Base-by-base conservation (phyloP, 1,284 basidiomycete genomes). In the Microbotryum intermedium region DNA sequence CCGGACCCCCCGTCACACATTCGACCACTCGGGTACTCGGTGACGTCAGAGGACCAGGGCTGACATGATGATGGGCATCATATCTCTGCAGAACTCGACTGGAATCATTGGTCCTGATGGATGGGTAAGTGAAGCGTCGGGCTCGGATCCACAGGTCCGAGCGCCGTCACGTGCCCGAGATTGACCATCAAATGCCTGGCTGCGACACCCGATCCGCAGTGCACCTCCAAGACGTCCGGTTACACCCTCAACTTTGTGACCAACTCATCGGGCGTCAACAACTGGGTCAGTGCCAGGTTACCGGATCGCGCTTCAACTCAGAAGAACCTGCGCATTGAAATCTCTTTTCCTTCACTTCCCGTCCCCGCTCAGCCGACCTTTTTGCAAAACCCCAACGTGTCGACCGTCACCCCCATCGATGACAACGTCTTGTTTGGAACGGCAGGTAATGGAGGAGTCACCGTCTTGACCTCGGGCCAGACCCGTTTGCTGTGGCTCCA, bases 211-310 rank as follows among this genome's bases (percentile, higher is more conserved):
- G 1, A 10, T 39, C 34, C 30, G 25, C 51, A 65, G 64, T 68
- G 66, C 64, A 56, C 66, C 1, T 46, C 52, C 48, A 43, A 56
- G 23, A 29, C 21, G 18, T 30, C 53, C 0, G 49, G 57, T n/a
- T 68, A 48, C 55, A 50, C 55, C 13, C 59, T 54, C 61, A 59
- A 66, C 58, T 66, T 59, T 43, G 60, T 66, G 21, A 44, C 44
- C 8, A 68, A 68, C 64, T 21, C 26, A 0, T 61, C 64, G 3
- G 66, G 66, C 8, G 29, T 61, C 48, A 62, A 68, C 56, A 57
- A 68, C 25, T 68, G 66, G 59, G 65, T 67, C 46, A 48, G 21
- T 26, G 34, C 34, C n/a, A n/a, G n/a, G n/a, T n/a, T n/a, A n/a
- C n/a, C n/a, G n/a, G n/a, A n/a, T n/a, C n/a, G n/a, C n/a, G n/a